These are phyloP conservation scores for Erigeron philadelphicus DNA, from an alignment of 140 eudicot genomes.

Conservation along the genomic window DNA sequence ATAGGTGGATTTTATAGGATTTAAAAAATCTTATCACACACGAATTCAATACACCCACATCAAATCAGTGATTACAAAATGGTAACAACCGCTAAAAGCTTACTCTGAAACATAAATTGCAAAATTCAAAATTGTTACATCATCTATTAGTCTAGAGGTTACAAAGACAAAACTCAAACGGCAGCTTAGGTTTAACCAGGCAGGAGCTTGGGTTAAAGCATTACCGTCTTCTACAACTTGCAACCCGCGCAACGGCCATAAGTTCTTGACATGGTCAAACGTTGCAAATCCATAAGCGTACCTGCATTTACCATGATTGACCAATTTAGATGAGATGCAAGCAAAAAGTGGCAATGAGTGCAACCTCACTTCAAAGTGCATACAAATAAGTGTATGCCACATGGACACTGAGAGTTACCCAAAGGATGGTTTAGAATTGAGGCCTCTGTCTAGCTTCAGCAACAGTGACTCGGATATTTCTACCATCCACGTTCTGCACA, in stretches of 20 bases:
- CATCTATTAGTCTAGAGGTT: not conserved
- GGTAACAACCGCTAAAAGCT: conserved; percentile 10
- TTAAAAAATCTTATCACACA: not conserved
- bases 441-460: conserved; percentile 58
- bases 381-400: not conserved
- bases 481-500: conserved; percentile 55
- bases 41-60: conserved; percentile 18
- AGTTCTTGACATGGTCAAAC: not conserved
- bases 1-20: not conserved
- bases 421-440: conserved; percentile 23
- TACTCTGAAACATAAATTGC: conserved; percentile 28
- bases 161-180: not conserved
- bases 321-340: not conserved
- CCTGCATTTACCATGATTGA: not conserved
- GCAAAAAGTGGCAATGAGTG: too few relatives aligned
- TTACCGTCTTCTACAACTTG: not conserved
- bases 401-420: not conserved
- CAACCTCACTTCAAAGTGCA: not conserved
- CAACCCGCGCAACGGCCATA: not conserved
- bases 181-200: not conserved
- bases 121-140: conserved; percentile 22
- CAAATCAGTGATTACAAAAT: conserved; percentile 16
- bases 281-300: not conserved
- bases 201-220: not conserved
- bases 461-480: conserved; percentile 55